Evolutionary conservation across 495 filamentous ascomycete genomes (phyloP), one percentile per base, ranked within the genome.

Genomic region (Penicillium coffeae): DNA sequence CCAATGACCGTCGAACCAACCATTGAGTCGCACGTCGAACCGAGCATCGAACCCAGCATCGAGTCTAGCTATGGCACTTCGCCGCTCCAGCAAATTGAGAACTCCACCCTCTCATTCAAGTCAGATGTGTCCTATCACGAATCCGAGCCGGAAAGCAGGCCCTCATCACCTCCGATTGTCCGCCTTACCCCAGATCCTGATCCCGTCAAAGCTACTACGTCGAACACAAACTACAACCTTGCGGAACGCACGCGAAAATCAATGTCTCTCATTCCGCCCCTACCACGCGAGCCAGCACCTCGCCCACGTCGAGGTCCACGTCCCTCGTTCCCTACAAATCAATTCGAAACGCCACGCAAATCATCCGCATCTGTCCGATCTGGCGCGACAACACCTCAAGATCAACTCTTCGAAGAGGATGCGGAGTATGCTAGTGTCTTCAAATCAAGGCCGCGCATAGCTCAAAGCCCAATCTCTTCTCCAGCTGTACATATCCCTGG

Each of bases 341-440:
- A 82, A 62, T 83, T 84, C 60, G 74, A 80, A 64, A 78, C 78
- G 54, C 70, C 81, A 51, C 76, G 63, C 37, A 70, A 72, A 35
- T 42, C 48, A 19, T 47, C 49, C 12, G 51, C 42, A 15, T 40
- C 50, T 6, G 36, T 8, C 21, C 34, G 44, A 42, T 65, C 68
- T n/a, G 52, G 69, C 2, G 68, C 68, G 4, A 69, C 73, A 0
- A 82, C 78, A 16, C 80, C 79, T 3, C 69, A 72, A 19, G 81
- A 85, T 55, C 65, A 76, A 41, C 68, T 88, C 27, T 81, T 87
- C 42, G 70, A 77, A 25, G 79, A 81, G n/a, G 80, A 84, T 42
- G 83, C 83, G 13, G 86, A 88, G 54, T 90, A 93, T 59, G 85
- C 87, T 40, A 87, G 85, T 42, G 84, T 96, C 1, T 96, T 96